Evolutionary conservation across 2,329 filamentous ascomycete species (phyloP).

Genomic region (Alternaria ethzedia): DNA sequence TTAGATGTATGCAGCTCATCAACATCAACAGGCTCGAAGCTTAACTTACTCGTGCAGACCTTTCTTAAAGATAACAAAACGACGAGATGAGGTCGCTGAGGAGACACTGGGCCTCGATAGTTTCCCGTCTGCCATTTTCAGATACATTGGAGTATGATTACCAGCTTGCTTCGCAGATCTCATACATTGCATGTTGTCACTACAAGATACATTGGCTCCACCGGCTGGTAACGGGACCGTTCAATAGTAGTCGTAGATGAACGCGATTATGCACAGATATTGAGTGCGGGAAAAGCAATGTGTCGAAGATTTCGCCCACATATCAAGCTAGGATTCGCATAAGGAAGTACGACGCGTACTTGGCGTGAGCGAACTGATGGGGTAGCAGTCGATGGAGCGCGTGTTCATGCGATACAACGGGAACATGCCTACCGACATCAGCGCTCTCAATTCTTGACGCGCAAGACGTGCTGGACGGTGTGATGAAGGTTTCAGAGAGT

Average conservation of each 20-base stretch:
- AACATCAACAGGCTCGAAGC: neutral
- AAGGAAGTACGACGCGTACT: neutral
- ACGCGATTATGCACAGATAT: neutral
- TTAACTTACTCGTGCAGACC: neutral
- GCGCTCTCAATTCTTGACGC: neutral
- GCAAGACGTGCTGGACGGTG: neutral
- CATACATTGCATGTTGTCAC: neutral
- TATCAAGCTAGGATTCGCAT: neutral
- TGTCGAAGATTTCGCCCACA: neutral
- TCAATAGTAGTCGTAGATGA: neutral
- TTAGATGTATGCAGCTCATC: neutral
- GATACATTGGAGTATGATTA: too few relatives aligned
- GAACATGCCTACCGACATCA: neutral
- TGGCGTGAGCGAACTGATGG: neutral
- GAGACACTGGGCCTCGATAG: too few relatives aligned
- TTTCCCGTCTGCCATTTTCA: too few relatives aligned
- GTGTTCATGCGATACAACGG: neutral
- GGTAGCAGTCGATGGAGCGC: neutral
- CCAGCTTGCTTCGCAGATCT: too few relatives aligned
- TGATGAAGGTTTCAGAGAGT: constrained; percentile 25
- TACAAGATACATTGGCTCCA: neutral
- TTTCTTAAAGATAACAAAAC: too few relatives aligned
- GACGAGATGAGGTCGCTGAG: too few relatives aligned
- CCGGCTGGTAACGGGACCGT: neutral
- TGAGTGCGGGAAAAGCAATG: neutral